phyloP scores from a whole-genome alignment of 306 rosid genomes.

The Lotus japonicus region DNA sequence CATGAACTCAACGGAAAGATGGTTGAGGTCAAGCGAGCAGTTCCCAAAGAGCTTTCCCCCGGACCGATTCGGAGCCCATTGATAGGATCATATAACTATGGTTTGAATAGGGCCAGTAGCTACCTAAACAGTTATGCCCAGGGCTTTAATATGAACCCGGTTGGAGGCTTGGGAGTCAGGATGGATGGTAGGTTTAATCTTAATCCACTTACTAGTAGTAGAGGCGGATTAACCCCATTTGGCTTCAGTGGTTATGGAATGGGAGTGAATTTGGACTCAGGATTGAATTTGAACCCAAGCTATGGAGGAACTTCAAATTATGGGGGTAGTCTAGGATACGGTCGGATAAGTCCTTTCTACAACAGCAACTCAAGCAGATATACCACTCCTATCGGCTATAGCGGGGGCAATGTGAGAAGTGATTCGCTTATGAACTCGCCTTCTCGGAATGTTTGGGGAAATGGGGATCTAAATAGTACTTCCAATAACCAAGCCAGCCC shows the following conservation, averaged over 20 bases:
- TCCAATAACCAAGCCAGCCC: conserved; percentile 37
- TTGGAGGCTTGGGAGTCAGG: conserved; percentile 69
- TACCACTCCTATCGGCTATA: conserved; percentile 67
- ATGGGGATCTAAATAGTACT: conserved; percentile 40
- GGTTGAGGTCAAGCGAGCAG: conserved; percentile 97
- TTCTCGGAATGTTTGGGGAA: conserved; percentile 74
- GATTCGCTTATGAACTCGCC: conserved; percentile 55
- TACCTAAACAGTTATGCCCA: conserved; percentile 63
- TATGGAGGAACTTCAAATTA: conserved; percentile 58
- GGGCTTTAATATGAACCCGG: conserved; percentile 63
- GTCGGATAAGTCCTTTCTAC: conserved; percentile 58
- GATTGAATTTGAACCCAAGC: conserved; percentile 51
- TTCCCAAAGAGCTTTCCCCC: conserved; percentile 87
- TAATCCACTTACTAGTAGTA: conserved; percentile 51
- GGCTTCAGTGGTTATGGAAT: conserved; percentile 58
- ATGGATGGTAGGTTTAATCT: conserved; percentile 80
- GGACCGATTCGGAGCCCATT: conserved; percentile 68
- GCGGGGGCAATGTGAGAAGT: conserved; percentile 51
- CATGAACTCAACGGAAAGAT: conserved; percentile 89
- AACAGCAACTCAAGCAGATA: conserved; percentile 65
- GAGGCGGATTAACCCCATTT: conserved; percentile 57
- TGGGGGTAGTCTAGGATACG: conserved; percentile 61
- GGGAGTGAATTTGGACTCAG: conserved; percentile 67
- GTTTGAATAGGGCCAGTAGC: conserved; percentile 58
- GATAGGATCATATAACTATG: conserved; percentile 53